phyloP scores from a whole-genome alignment of 2,329 filamentous ascomycete genomes.

The Trichoderma pleuroti region DNA sequence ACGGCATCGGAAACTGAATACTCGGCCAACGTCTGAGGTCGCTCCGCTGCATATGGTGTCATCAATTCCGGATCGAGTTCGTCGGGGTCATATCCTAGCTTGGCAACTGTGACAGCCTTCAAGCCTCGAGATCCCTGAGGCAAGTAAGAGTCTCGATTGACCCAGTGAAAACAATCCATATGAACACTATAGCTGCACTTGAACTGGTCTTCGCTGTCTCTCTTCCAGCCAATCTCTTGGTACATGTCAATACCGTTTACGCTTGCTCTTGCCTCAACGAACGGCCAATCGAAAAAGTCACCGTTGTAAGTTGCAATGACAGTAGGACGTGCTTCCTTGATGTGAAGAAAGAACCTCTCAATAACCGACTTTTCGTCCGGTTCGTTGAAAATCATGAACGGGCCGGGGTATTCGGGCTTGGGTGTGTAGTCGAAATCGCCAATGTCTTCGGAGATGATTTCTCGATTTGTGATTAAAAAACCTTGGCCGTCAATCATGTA shows the following conservation, averaged over 20 bases:
- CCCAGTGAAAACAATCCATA: constrained; percentile 99
- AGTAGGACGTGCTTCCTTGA: constrained; percentile 90
- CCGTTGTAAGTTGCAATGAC: constrained; percentile 99
- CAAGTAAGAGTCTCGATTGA: constrained; percentile 96
- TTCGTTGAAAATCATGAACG: constrained; percentile 98
- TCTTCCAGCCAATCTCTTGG: constrained; percentile 93
- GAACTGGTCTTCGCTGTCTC: constrained; percentile 93
- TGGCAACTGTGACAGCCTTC: constrained; percentile 96
- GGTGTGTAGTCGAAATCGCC: constrained; percentile 97
- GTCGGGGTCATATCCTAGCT: constrained; percentile 96
- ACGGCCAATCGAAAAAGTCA: constrained; percentile 99
- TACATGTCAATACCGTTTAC: constrained; percentile 99
- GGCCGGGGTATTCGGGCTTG: constrained; percentile 90
- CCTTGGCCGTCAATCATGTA: constrained; percentile 99
- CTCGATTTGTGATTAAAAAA: constrained; percentile 95
- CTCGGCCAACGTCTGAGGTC: constrained; percentile 90
- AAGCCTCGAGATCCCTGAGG: constrained; percentile 95
- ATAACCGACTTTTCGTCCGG: constrained; percentile 83
- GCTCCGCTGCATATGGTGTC: constrained; percentile 85
- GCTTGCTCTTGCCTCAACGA: constrained; percentile 89
- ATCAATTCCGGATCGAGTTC: constrained; percentile 97
- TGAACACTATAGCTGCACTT: constrained; percentile 95
- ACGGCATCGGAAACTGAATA: constrained; percentile 99
- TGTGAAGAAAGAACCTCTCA: constrained; percentile 90
- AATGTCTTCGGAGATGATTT: constrained; percentile 97